Conservation (phyloP, 768 basidiomycete genomes). For the Kwoniella europaea region DNA sequence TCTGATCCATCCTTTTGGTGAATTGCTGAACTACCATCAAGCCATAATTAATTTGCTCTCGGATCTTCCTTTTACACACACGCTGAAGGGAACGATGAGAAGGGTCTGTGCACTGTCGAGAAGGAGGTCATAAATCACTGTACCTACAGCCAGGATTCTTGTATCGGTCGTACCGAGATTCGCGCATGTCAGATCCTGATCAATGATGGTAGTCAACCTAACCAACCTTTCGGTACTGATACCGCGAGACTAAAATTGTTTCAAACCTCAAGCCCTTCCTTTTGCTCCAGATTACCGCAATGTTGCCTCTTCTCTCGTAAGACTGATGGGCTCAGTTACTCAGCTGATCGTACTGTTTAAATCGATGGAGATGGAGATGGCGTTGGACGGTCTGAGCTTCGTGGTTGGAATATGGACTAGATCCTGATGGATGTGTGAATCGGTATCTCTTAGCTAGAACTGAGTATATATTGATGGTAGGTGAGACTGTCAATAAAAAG, state of each 20-base stretch:
- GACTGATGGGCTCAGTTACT: too few species aligned
- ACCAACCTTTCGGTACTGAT: not conserved
- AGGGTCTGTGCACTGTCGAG: too few species aligned
- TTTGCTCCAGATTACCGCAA: not conserved
- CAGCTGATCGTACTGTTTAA: not conserved
- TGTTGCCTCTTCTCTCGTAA: not conserved
- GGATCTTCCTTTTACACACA: not conserved
- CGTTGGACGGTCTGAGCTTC: not conserved
- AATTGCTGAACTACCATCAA: slow-evolving; percentile 1
- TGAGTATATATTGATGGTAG: too few species aligned
- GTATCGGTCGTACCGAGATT: not conserved
- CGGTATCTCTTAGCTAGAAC: too few species aligned
- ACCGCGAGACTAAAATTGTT: not conserved
- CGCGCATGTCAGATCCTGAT: not conserved
- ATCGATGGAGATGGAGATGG: not conserved
- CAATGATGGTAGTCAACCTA: not conserved
- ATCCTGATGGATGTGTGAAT: not conserved
- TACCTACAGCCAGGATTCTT: too few species aligned
- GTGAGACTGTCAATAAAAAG: too few species aligned
- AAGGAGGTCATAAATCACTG: too few species aligned
- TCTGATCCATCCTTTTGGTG: not conserved
- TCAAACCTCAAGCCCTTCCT: not conserved
- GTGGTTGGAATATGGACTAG: not conserved
- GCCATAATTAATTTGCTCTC: slow-evolving; percentile 2
- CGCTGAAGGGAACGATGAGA: not conserved